Conservation (phyloP, 106 monocot genomes). For the Ottelia alismoides region DNA sequence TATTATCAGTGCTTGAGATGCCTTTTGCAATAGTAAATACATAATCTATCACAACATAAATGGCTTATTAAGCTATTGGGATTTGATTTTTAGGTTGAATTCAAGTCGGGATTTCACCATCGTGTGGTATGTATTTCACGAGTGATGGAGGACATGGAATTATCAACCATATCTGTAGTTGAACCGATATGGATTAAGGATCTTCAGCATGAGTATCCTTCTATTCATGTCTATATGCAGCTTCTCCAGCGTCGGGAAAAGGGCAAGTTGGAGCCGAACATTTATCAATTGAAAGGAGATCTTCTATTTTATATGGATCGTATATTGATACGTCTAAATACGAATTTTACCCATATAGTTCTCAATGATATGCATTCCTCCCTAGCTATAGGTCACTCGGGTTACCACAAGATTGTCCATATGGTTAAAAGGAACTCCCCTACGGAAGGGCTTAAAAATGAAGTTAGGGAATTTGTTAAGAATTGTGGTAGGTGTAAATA, state of each 20-base stretch:
- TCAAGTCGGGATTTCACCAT: neutral
- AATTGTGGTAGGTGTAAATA: neutral
- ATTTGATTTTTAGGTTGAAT: conserved; percentile 1
- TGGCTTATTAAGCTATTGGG: conserved; percentile 4
- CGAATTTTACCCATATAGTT: no score
- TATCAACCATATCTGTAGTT: no score
- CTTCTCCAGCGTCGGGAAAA: no score
- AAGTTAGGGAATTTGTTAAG: neutral
- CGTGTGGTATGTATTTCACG: neutral
- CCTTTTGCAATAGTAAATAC: neutral
- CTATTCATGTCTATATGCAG: no score
- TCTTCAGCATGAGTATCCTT: no score
- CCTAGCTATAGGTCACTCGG: neutral
- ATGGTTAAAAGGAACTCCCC: neutral
- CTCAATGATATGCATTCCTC: neutral
- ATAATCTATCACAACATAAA: neutral
- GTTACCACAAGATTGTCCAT: neutral
- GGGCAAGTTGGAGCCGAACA: no score
- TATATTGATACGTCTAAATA: no score
- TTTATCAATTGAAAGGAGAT: no score
- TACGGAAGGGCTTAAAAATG: neutral
- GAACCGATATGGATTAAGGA: no score
- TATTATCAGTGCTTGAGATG: conserved; percentile 6
- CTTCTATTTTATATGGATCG: no score
- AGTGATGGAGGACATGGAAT: no score